These are phyloP conservation scores for Geoglossum cookeanum DNA, from an alignment of 2,329 filamentous ascomycete species.

Conservation along the genomic window DNA sequence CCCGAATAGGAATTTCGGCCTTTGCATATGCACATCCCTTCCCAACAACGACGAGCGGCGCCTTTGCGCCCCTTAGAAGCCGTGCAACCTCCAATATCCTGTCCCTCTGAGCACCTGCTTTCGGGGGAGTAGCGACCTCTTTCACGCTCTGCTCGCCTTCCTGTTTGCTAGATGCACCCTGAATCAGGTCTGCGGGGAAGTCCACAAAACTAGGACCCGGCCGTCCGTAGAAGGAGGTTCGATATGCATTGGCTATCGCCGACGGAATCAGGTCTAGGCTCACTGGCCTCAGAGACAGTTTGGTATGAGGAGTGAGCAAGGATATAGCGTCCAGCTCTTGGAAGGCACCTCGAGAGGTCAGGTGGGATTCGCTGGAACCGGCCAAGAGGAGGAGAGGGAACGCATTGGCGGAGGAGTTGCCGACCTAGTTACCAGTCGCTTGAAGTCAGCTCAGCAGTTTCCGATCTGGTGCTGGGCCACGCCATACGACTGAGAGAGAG, in stretches of 20 bases:
- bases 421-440: slow-evolving; percentile 17
- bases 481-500: background rate
- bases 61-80: slow-evolving; percentile 28
- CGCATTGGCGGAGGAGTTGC: slow-evolving; percentile 33
- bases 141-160: slow-evolving; percentile 8
- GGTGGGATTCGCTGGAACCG: slow-evolving; percentile 32
- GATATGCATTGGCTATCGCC: slow-evolving; percentile 31
- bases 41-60: slow-evolving; percentile 33
- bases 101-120: slow-evolving; percentile 25
- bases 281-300: slow-evolving; percentile 29
- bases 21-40: slow-evolving; percentile 36
- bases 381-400: slow-evolving; percentile 36
- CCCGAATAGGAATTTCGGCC: slow-evolving; percentile 26
- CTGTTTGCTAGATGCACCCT: slow-evolving; percentile 17
- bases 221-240: slow-evolving; percentile 33
- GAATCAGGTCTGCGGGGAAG: slow-evolving; percentile 35
- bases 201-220: slow-evolving; percentile 35
- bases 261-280: slow-evolving; percentile 26
- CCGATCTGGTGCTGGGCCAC: background rate
- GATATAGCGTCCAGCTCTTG: slow-evolving; percentile 37
- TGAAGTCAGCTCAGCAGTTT: background rate
- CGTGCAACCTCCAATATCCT: slow-evolving; percentile 23
- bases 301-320: slow-evolving; percentile 33
- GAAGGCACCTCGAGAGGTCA: slow-evolving; percentile 33
- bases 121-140: slow-evolving; percentile 22